phyloP scores from a whole-genome alignment of 1,139 yeast genomes.

The Hemisphaericaspora subhashii region DNA sequence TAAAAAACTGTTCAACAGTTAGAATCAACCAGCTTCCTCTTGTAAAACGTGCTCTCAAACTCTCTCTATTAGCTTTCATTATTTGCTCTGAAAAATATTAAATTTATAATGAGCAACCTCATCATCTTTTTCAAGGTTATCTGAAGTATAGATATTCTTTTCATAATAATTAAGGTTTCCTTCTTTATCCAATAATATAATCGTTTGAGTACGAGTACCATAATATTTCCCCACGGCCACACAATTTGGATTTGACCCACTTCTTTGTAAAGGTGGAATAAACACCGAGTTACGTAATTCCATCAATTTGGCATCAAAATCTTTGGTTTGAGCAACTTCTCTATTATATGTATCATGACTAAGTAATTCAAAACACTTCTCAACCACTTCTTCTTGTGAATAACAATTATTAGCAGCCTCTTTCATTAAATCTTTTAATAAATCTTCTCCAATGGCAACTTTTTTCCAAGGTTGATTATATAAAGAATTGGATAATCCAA shows the following conservation, averaged over 20 bases:
- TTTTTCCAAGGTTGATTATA: constrained; percentile 74
- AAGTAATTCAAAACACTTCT: constrained; percentile 54
- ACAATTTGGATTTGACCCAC: constrained; percentile 14
- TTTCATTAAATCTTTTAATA: constrained; percentile 41
- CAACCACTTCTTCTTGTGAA: constrained; percentile 45
- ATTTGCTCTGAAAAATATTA: constrained; percentile 8
- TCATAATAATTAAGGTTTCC: constrained; percentile 47
- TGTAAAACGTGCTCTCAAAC: neutral
- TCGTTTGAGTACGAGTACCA: constrained; percentile 90
- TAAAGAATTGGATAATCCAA: constrained; percentile 66
- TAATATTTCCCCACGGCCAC: constrained; percentile 52
- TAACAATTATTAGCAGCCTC: constrained; percentile 22
- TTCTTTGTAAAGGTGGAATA: constrained; percentile 59
- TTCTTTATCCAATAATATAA: constrained; percentile 56
- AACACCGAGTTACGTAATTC: constrained; percentile 63
- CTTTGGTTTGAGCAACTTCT: constrained; percentile 17
- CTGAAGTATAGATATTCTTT: constrained; percentile 33
- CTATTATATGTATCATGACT: constrained; percentile 45
- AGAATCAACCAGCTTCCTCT: neutral
- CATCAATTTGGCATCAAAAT: constrained; percentile 33
- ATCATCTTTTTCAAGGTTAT: constrained; percentile 16
- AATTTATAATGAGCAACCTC: constrained; percentile 14
- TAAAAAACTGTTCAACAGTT: neutral
- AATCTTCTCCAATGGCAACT: constrained; percentile 50
- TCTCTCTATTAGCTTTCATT: neutral